Conservation (phyloP, 106 monocot species). For the Vanilla planifolia region DNA sequence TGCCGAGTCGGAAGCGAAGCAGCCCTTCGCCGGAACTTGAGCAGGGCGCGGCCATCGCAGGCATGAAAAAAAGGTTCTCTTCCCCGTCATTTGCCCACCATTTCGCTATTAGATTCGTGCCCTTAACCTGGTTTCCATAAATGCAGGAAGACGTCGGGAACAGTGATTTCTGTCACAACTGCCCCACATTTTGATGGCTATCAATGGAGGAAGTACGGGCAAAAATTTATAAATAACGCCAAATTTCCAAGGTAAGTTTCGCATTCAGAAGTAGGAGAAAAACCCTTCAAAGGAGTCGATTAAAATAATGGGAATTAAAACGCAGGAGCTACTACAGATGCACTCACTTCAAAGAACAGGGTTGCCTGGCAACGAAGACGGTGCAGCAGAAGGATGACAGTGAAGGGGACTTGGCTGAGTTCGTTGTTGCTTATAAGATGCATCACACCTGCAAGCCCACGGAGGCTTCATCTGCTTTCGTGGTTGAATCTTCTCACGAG, state of each 20-base stretch:
- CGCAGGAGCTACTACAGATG: conserved; percentile 36
- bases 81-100: too few species aligned
- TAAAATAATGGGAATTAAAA: neutral
- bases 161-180: conserved; percentile 9
- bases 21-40: too few species aligned
- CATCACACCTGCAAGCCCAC: conserved; percentile 24
- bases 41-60: too few species aligned
- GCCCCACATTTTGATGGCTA: conserved; percentile 27
- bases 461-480: neutral
- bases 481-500: too few species aligned
- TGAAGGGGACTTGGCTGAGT: conserved; percentile 2
- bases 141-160: conserved; percentile 13
- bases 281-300: too few species aligned
- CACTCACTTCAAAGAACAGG: conserved; percentile 14
- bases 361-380: conserved; percentile 27
- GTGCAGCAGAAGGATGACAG: conserved; percentile 12
- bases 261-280: too few species aligned
- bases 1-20: too few species aligned
- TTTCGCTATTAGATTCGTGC: too few species aligned
- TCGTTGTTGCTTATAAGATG: conserved; percentile 14
- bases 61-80: too few species aligned
- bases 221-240: conserved; percentile 19
- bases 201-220: conserved; percentile 38
- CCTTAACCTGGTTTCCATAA: too few species aligned
- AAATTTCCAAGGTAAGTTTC: conserved; percentile 19